Conservation (phyloP, 1,284 basidiomycete genomes). For the Fomitopsis palustris region DNA sequence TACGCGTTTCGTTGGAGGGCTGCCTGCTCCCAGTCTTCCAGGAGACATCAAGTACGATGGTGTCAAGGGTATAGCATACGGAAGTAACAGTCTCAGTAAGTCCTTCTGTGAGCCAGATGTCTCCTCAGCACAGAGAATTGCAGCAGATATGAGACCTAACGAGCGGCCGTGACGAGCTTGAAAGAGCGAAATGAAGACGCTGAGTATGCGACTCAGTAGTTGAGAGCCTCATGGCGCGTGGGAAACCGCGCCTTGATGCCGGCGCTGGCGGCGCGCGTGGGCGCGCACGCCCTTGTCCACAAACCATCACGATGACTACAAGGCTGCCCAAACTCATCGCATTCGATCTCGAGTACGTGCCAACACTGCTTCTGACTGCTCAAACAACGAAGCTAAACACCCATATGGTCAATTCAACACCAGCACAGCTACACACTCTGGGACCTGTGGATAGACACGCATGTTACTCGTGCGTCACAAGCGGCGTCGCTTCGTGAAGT, state of each 20-base stretch:
- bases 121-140: not conserved
- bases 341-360: slow-evolving; percentile 76
- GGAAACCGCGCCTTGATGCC: not conserved
- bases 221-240: not conserved
- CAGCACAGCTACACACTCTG: slow-evolving; percentile 72
- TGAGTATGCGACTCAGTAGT: not conserved
- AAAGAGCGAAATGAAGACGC: not conserved
- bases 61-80: not conserved
- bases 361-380: not conserved
- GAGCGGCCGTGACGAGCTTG: not conserved
- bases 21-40: not conserved
- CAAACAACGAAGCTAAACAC: not conserved
- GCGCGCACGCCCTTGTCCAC: not conserved
- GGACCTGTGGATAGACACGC: slow-evolving; percentile 83
- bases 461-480: slow-evolving; percentile 42
- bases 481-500: not conserved
- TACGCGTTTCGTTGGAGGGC: slow-evolving; percentile 19
- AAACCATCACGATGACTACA: slow-evolving; percentile 26
- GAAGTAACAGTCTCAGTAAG: not conserved
- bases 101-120: not conserved
- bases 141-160: too few species aligned
- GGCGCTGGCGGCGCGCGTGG: not conserved
- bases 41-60: not conserved
- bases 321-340: slow-evolving; percentile 69
- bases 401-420: slow-evolving; percentile 7